A percentile compares a stretch with the other conserved stretches of the same genome.
Evolutionary conservation across 176 grass and related monocot genomes (phyloP).

Genomic region (Guadua angustifolia): DNA sequence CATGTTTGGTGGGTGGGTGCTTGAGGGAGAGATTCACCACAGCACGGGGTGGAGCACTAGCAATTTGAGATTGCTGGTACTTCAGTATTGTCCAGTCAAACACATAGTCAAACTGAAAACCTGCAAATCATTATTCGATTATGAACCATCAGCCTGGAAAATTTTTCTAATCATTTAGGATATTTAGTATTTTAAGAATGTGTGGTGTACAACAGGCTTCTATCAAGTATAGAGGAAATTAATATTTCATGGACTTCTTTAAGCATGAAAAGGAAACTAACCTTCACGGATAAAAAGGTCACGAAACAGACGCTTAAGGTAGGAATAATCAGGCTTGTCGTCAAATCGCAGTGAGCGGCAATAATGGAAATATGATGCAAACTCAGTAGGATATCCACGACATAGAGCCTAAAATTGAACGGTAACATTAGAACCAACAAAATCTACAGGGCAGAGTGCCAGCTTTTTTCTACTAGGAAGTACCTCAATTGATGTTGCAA

Average conservation of each 20-base stretch:
- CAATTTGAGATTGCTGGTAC: slow-evolving; percentile 95
- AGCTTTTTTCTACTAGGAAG: background rate
- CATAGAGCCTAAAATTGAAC: slow-evolving; percentile 71
- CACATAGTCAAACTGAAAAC: slow-evolving; percentile 99
- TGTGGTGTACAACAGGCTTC: background rate
- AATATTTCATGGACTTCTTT: background rate
- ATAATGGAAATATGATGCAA: slow-evolving; percentile 97
- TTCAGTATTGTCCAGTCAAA: slow-evolving; percentile 99
- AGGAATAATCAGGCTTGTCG: slow-evolving; percentile 96
- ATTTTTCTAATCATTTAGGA: background rate
- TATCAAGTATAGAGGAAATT: background rate
- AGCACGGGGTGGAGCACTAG: slow-evolving; percentile 72
- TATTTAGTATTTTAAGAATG: background rate
- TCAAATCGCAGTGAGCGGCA: slow-evolving; percentile 90
- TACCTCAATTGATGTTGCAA: slow-evolving; percentile 95
- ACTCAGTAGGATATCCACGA: slow-evolving; percentile 86
- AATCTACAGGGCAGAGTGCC: background rate
- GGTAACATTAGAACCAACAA: slow-evolving; percentile 34
- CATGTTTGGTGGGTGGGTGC: background rate
- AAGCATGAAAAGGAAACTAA: slow-evolving; percentile 40
- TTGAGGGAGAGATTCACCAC: slow-evolving; percentile 46
- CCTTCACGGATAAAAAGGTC: slow-evolving; percentile 99
- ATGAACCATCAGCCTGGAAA: background rate
- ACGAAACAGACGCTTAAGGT: slow-evolving; percentile 90
- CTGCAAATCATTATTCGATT: slow-evolving; percentile 54